Percentiles rank a stretch among this genome's conserved stretches.
These are phyloP conservation scores for Scorias spongiosa DNA, from an alignment of 2,329 filamentous ascomycete species.

Conservation along the genomic window DNA sequence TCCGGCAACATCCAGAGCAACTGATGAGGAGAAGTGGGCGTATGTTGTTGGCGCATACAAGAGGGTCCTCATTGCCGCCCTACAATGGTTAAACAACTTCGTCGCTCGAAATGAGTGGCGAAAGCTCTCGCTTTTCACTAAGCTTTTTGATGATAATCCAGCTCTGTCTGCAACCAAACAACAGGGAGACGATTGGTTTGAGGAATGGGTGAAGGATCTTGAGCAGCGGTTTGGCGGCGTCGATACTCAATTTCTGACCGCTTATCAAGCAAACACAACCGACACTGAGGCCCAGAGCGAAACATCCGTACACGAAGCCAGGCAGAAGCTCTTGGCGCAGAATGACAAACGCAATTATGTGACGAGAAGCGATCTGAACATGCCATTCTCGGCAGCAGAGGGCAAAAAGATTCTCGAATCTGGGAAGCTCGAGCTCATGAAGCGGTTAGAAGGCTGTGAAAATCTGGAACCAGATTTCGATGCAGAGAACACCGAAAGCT, in stretches of 20 bases:
- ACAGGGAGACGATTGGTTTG: neutral
- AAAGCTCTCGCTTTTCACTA: constrained; percentile 50
- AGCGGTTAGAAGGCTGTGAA: constrained; percentile 32
- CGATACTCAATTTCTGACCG: neutral
- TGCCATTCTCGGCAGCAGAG: constrained; percentile 33
- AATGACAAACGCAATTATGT: constrained; percentile 7
- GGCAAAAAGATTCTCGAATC: constrained; percentile 33
- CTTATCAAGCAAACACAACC: neutral
- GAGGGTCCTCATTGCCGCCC: constrained; percentile 47
- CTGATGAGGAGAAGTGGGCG: constrained; percentile 45
- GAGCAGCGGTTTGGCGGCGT: neutral
- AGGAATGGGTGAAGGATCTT: neutral
- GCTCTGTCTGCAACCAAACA: neutral
- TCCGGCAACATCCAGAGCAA: neutral
- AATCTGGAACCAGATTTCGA: constrained; percentile 7
- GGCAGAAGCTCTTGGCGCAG: neutral
- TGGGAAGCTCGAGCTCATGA: constrained; percentile 36
- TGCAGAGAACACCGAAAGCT: neutral
- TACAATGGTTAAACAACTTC: constrained; percentile 53
- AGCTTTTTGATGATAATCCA: constrained; percentile 38
- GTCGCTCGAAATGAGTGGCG: constrained; percentile 50
- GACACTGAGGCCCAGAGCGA: neutral
- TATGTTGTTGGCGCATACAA: constrained; percentile 51
- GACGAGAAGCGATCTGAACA: constrained; percentile 30
- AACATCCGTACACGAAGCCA: neutral